These are phyloP conservation scores for Helichrysum umbraculigerum DNA, from an alignment of 129 eudicot species.

Conservation along the genomic window DNA sequence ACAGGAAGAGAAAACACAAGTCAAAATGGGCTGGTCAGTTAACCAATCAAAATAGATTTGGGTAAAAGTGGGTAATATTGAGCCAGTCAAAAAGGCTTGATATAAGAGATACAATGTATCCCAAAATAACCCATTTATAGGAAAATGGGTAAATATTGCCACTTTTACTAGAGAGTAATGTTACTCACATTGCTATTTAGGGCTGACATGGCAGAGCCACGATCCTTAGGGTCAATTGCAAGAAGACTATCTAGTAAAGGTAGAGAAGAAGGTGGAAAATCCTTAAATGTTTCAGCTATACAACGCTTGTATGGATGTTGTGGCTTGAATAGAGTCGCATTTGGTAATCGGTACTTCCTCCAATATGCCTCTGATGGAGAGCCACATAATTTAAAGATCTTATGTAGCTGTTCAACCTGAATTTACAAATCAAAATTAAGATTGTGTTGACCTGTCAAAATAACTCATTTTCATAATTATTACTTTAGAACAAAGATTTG, in stretches of 20 bases:
- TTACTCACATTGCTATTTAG: slow-evolving; percentile 30
- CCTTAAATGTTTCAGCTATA: slow-evolving; percentile 36
- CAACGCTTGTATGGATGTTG: slow-evolving; percentile 43
- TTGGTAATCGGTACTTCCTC: slow-evolving; percentile 37
- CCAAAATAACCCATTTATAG: background rate
- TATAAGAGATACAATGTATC: background rate
- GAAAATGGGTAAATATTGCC: no score
- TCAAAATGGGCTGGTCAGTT: background rate
- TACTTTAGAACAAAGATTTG: background rate
- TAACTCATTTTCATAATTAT: background rate
- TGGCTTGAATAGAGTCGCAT: slow-evolving; percentile 46
- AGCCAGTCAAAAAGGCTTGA: background rate
- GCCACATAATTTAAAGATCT: slow-evolving; percentile 56
- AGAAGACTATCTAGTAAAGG: slow-evolving; percentile 40
- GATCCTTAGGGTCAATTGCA: slow-evolving; percentile 38
- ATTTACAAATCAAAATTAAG: background rate
- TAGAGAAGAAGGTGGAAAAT: slow-evolving; percentile 39
- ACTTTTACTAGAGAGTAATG: background rate
- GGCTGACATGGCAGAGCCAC: slow-evolving; percentile 43
- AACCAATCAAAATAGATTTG: no score
- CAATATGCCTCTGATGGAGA: slow-evolving; percentile 52
- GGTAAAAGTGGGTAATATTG: background rate
- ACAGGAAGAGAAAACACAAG: background rate
- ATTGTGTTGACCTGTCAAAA: background rate
- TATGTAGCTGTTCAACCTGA: slow-evolving; percentile 57